Conservation (phyloP, 2,329 filamentous ascomycete genomes). For the Paracamarosporium sp. region DNA sequence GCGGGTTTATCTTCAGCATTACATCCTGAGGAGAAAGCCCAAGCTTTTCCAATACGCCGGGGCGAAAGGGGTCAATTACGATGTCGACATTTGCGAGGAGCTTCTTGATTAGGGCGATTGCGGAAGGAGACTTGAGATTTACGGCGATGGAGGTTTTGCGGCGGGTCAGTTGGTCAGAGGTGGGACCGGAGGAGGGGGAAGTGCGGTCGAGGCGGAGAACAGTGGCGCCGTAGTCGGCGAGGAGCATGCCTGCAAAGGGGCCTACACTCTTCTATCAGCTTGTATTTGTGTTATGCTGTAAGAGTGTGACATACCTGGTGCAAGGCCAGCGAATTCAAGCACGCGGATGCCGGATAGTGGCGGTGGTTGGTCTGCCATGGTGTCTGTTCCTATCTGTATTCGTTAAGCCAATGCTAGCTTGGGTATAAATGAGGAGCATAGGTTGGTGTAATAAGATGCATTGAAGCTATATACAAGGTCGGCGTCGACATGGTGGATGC, state of each 20-base stretch:
- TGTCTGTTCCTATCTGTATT: not conserved
- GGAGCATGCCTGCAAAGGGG: slow-evolving; percentile 82
- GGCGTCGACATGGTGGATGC: slow-evolving; percentile 36
- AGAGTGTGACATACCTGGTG: slow-evolving; percentile 54
- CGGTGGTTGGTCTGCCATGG: slow-evolving; percentile 46
- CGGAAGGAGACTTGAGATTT: slow-evolving; percentile 73
- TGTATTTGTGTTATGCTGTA: not conserved
- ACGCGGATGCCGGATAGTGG: slow-evolving; percentile 66
- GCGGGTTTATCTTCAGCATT: slow-evolving; percentile 72
- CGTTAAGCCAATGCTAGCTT: not conserved
- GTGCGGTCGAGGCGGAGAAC: slow-evolving; percentile 84
- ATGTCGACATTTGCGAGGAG: slow-evolving; percentile 73
- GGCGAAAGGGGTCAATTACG: slow-evolving; percentile 91
- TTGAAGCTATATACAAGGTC: slow-evolving; percentile 28
- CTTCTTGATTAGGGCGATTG: slow-evolving; percentile 69
- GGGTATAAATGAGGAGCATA: not conserved
- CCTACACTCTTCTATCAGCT: slow-evolving; percentile 55
- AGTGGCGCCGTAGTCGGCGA: slow-evolving; percentile 84
- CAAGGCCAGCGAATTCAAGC: slow-evolving; percentile 70
- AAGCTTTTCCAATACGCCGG: slow-evolving; percentile 85
- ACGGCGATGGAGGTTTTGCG: slow-evolving; percentile 82
- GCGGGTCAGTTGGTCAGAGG: slow-evolving; percentile 76
- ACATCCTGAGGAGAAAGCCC: slow-evolving; percentile 74
- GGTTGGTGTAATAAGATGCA: slow-evolving; percentile 2
- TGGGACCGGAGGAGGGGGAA: slow-evolving; percentile 52